A percentile compares a stretch with the other conserved stretches of the same genome.
These are phyloP conservation scores for Pythium scleroteichum DNA, from an alignment of 352 stramenopile species.

Conservation along the genomic window DNA sequence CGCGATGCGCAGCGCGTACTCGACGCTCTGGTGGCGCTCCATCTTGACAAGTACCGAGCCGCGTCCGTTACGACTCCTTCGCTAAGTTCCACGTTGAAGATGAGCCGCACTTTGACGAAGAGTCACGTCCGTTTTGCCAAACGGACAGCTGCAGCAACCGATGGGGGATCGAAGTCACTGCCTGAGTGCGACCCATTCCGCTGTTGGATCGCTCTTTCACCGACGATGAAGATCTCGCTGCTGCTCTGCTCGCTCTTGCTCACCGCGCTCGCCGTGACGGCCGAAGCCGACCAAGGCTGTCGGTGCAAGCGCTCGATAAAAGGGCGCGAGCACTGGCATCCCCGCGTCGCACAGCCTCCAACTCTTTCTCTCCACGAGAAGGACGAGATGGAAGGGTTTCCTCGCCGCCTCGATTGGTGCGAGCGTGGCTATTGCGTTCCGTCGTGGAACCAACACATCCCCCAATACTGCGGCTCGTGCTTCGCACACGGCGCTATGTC, in stretches of 20 bases:
- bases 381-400: conserved; percentile 33
- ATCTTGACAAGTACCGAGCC: not conserved
- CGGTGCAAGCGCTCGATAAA: conserved; percentile 75
- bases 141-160: not conserved
- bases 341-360: conserved; percentile 6
- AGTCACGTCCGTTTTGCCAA: conserved; percentile 1
- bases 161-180: not conserved
- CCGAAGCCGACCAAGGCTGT: conserved; percentile 29
- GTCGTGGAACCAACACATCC: conserved; percentile 87
- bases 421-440: conserved; percentile 73
- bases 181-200: conserved; percentile 4
- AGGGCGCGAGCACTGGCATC: conserved; percentile 66
- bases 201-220: conserved; percentile 1
- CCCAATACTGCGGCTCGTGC: conserved; percentile 87
- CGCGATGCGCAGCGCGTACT: conserved; percentile 44
- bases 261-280: not conserved
- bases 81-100: conserved; percentile 16
- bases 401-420: conserved; percentile 90
- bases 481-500: conserved; percentile 78
- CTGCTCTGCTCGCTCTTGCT: not conserved
- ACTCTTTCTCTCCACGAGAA: conserved; percentile 34
- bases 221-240: conserved; percentile 15
- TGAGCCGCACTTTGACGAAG: not conserved
- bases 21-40: conserved; percentile 26
- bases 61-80: not conserved